Base-by-base conservation (phyloP, 2,329 filamentous ascomycete genomes). In the Ascocoryne sarcoides region DNA sequence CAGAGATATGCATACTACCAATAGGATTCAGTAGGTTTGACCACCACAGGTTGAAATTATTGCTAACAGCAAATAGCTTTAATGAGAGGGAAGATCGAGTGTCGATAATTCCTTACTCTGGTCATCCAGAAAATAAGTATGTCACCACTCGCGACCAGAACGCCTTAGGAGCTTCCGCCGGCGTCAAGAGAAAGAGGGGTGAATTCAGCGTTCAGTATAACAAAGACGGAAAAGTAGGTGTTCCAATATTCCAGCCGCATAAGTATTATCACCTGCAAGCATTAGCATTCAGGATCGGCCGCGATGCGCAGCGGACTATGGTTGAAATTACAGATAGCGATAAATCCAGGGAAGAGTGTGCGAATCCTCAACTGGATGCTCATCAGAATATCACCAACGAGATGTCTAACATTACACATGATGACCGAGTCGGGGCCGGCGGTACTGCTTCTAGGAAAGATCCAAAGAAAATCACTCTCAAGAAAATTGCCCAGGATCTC, bases 61-160 rank as follows among this genome's bases (percentile, higher is more conserved):
- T 36, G 19, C 33, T 36, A 36, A 36, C 18, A 20, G 15, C 5
- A 23, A 20, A 5, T 33, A 33, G 23, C 32, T 32, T 28, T 23
- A 32, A 39, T 14, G 28, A 33, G 20, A 18, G 26, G 3, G 5
- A 10, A 4, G 17, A 32, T 15, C 15, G 17, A 5, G 36, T 54
- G 10, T 47, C 49, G 9, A 44, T 43, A 28, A 47, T 57, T 18
- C 48, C 54, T 12, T 36, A 46, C 2, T 45, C n/a, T 29, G 52
- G 54, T 3, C 53, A 55, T 32, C 54, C 54, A 15, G 54, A 57
- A 28, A 55, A 54, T 23, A 54, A 50, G 32, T 56, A 52, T 36
- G 43, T 54, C 3, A 18, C 39, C 0, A 46, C 44, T 5, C 31
- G 32, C 32, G 33, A 40, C 1, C 32, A 21, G 19, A 40, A 10